Evolutionary conservation across 2,329 filamentous ascomycete species (phyloP).

Genomic region (Lecanoromycetidae sp.): DNA sequence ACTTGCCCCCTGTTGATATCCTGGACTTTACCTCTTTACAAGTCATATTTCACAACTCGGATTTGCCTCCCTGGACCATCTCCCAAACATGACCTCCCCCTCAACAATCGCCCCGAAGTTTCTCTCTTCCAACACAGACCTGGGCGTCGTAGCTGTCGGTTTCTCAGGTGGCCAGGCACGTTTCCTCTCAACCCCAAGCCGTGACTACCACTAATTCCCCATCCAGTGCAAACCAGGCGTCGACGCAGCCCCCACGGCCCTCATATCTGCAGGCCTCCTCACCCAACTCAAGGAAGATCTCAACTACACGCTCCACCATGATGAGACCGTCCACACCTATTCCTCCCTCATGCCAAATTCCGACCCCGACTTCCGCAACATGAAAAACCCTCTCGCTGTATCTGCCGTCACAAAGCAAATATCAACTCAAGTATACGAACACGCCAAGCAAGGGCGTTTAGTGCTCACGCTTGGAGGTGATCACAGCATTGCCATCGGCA

Average conservation of each 20-base stretch:
- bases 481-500: conserved; percentile 92
- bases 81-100: conserved; percentile 39
- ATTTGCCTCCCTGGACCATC: neutral
- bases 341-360: conserved; percentile 54
- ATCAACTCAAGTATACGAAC: conserved; percentile 72
- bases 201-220: conserved; percentile 10
- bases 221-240: conserved; percentile 75
- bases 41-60: neutral
- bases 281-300: conserved; percentile 73
- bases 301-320: conserved; percentile 76
- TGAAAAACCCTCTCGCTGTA: conserved; percentile 87
- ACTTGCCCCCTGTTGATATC: too few relatives aligned
- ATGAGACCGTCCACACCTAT: conserved; percentile 72
- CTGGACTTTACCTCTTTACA: neutral
- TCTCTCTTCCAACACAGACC: conserved; percentile 62
- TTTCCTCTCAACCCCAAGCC: conserved; percentile 6
- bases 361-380: conserved; percentile 73
- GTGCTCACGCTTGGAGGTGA: conserved; percentile 91
- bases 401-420: conserved; percentile 74
- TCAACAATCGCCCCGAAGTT: conserved; percentile 58
- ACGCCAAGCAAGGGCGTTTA: conserved; percentile 70
- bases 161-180: conserved; percentile 92
- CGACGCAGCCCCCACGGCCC: conserved; percentile 75
- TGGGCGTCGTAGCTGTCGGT: conserved; percentile 87
- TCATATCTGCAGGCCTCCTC: conserved; percentile 80